Conservation (phyloP, 2,329 filamentous ascomycete genomes). For the Camptophora hylomeconis region DNA sequence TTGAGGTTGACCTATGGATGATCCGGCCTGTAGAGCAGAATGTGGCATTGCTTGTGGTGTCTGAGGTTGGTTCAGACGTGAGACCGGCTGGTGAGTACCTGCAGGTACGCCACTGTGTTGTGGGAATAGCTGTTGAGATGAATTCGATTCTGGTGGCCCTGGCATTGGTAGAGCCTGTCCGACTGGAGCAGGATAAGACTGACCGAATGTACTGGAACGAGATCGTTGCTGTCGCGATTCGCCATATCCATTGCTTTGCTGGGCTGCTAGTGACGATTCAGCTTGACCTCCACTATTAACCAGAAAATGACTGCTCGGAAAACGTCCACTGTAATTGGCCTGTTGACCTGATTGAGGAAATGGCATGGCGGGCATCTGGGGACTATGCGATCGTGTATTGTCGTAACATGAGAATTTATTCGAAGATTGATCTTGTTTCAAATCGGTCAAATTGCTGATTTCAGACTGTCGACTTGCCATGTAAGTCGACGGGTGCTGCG, state of each 20-base stretch:
- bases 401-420: too few species aligned
- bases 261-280: conserved; percentile 2
- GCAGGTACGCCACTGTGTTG: conserved; percentile 11
- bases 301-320: conserved; percentile 12
- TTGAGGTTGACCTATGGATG: conserved; percentile 2
- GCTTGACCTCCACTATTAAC: too few species aligned
- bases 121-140: conserved; percentile 13
- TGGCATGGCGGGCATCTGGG: too few species aligned
- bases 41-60: too few species aligned
- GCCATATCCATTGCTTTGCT: conserved; percentile 1
- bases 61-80: conserved; percentile 13
- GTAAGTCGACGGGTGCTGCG: too few species aligned
- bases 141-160: conserved; percentile 1
- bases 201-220: conserved; percentile 15
- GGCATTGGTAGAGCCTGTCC: conserved; percentile 1
- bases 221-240: conserved; percentile 7
- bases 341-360: conserved; percentile 3
- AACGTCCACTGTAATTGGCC: conserved; percentile 8
- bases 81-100: neutral
- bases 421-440: too few species aligned
- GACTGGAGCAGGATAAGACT: conserved; percentile 10
- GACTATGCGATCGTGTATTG: too few species aligned
- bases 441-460: too few species aligned
- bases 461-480: too few species aligned
- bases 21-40: too few species aligned